Base-by-base conservation (phyloP, 495 filamentous ascomycete species). In the Aspergillus sparsus region DNA sequence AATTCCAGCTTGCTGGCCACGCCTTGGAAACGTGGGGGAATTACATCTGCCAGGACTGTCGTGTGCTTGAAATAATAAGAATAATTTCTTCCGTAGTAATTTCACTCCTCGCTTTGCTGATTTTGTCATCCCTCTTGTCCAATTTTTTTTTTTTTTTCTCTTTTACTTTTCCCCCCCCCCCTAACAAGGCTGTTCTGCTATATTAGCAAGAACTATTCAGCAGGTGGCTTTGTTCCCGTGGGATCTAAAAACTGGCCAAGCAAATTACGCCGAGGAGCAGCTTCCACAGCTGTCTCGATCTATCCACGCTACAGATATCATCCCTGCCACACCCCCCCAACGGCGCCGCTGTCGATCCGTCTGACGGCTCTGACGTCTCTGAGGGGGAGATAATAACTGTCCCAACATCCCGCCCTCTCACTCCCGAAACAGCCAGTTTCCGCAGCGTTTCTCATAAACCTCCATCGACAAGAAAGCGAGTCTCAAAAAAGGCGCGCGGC, bases 231-330 rank as follows among this genome's bases (percentile, higher is more conserved):
- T 54, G 60, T 52, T 60, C 66, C 67, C 65, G 63, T 60, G 66
- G 65, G 50, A 67, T 64, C 66, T 52, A 74, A 65, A 80, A 80
- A 68, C 75, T 80, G 77, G 77, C 76, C 75, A 69, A 69, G 71
- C 73, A 74, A 67, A 72, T 70, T 47, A 67, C 73, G 63, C 68
- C 70, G 62, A 73, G 76, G 74, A 74, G 72, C 77, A 79, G 77
- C 77, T 78, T 73, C 62, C 67, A 73, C 69, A 79, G 77, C 77
- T 80, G 76, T 77, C 76, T 76, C 71, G 76, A 80, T 78, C 73
- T 80, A 67, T 78, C 77, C 18, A 67, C 71, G 62, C 69, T 78
- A 64, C 76, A 77, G 68, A 79, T 76, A 64, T 73, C 68, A 64
- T 71, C 68, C 63, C 57, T 63, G 63, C 65, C 61, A 52, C 66